Base-by-base conservation (phyloP, 2,329 filamentous ascomycete genomes). In the Fusarium piperis region DNA sequence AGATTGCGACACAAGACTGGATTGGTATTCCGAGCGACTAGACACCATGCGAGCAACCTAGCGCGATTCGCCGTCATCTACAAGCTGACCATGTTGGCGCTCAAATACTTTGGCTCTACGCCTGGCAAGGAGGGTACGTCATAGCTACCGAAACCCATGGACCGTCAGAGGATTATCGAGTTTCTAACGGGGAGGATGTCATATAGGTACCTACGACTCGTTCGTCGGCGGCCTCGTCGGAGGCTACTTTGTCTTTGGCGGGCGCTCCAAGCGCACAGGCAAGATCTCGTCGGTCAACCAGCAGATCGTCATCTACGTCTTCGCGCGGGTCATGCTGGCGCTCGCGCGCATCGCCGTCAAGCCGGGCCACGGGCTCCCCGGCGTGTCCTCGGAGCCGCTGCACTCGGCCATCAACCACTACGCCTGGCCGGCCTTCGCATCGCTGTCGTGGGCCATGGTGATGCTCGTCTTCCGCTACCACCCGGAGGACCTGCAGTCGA, bases 281-380 rank as follows among this genome's bases (percentile, higher is more conserved):
- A 88, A 88, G 80, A 91, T 94, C 78, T 93, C 92, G 68, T 92
- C 90, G 71, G 92, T 98, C 70, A 97, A 92, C 83, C 94, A 98
- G 85, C 95, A 99, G 86, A 99, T 99, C 80, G 94, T 97, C 81
- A 93, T 98, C 77, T 99, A 99, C 85, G 93, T 99, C 70, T 98
- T 98, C 79, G 96, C 96, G 53, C 91, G 96, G 73, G 96, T 98
- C 16, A 88, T 92, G 67, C 89, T 99, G 35, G 94, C 93, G 10
- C 84, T 97, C 26, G 96, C 95, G 33, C 94, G 94, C 78, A 85
- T 98, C 64, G 90, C 93, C 63, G 90, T 98, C 70, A 91, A 94
- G 81, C 88, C 88, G 2, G 85, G 85, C 46, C 77, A 78, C 64
- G 87, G 87, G 60, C 77, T 91, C 65, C 83, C 87, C 36, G 39